Evolutionary conservation across 345 rosid species (phyloP), one percentile per base, ranked within the genome.

Genomic region (Brassica cretica): DNA sequence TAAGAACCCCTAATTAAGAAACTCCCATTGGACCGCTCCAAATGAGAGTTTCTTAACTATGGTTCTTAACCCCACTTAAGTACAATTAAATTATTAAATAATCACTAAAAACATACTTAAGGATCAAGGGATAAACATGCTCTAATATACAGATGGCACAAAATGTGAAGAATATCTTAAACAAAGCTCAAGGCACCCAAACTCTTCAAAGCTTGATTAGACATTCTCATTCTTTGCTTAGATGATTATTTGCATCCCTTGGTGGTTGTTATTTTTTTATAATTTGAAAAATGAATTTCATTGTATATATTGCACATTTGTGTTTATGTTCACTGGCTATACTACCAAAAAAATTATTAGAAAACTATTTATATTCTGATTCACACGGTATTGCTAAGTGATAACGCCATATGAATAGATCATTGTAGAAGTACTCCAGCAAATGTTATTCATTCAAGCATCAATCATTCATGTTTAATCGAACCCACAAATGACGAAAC

Each of bases 161-260:
- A 67, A 85, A 88, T 56, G 85, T 91, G 82, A 86, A 82, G 84
- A 86, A 72, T 73, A 66, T 91, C 19, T 10, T 87, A 74, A 75
- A 86, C 71, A 90, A 84, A 68, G 88, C 91, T 19, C 91, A 81
- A 79, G 85, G 90, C 75, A 88, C 55, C 77, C 85, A 76, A 73
- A 80, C 91, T 68, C 58, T 90, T 3, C 87, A 80, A 84, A 80
- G 67, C 62, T 73, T 90, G 59, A 82, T 86, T 51, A 90, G 79
- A 79, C 91, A 87, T 49, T 89, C 94, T 66, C 91, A 85, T 81
- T 87, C 90, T 16, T 68, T 90, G 64, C 86, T 90, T 21, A 78
- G 86, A 74, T 86, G 83, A 86, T 68, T 29, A 63, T 60, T n/a
- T 56, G 65, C 24, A 63, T 73, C 59, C 60, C 60, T 14, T 51